Evolutionary conservation across 1,284 basidiomycete genomes (phyloP), one percentile per base, ranked within the genome.

Genomic region (Vanrija humicola): DNA sequence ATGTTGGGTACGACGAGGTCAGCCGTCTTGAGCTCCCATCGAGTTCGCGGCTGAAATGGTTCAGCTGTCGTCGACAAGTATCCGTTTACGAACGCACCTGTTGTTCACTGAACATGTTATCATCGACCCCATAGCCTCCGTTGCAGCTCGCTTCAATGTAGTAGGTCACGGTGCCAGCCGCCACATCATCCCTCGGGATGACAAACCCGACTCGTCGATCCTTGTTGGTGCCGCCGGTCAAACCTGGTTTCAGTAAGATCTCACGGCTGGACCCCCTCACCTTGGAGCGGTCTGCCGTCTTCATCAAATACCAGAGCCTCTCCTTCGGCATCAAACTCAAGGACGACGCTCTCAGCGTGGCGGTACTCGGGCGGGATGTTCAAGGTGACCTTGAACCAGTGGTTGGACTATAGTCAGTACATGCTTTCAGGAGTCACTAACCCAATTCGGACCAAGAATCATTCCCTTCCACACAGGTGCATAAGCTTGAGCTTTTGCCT

Each of bases 151-250:
- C 85, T 75, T 95, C 91, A 63, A 93, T 86, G 65, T 92, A 82
- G 66, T 92, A 81, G 25, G 86, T 83, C 62, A 86, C 82, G 14
- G 75, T 77, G 16, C 87, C 87, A 42, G 79, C 76, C 60, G 82
- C 79, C 51, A 86, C 79, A 25, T 81, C 84, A 28, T 82, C 80
- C 38, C 69, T 72, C 0, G 89, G 86, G 49, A 97, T 85, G 73
- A 93, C 92, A 69, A 88, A 88, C 69, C 95, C 93, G 52, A 96
- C 90, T 44, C 94, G 83, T 38, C 92, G 82, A 65, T 92, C 89
- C 21, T 85, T 86, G 18, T 85, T 89, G 58, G 70, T 83, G 0
- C 90, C 90, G 12, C 93, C 94, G 3, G 90, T 93, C 50, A 96
- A 90, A 14, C 89, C 87, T 50, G 59, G 61, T 40, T 26, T 10